phyloP scores from a whole-genome alignment of 306 rosid genomes.

The Luffa acutangula region DNA sequence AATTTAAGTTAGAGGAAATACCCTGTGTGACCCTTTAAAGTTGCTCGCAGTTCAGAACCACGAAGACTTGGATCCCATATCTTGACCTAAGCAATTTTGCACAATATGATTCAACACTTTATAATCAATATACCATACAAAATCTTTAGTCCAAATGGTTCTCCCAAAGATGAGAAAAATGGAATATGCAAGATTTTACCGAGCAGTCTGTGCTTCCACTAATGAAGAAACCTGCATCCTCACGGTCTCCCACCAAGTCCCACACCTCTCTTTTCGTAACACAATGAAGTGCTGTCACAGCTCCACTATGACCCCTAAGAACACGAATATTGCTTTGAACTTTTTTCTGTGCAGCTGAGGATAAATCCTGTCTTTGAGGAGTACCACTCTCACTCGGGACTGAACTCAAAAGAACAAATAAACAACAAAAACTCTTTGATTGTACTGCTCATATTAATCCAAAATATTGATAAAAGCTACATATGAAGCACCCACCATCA shows the following conservation, averaged over 20 bases:
- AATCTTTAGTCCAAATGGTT: constrained; percentile 8
- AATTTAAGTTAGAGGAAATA: constrained; percentile 15
- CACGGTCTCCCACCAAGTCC: constrained; percentile 99
- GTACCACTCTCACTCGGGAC: constrained; percentile 60
- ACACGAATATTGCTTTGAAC: constrained; percentile 83
- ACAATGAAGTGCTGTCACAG: constrained; percentile 91
- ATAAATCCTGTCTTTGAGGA: constrained; percentile 63
- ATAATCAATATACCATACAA: constrained; percentile 8
- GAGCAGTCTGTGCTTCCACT: constrained; percentile 96
- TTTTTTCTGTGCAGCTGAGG: constrained; percentile 73
- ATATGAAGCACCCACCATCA: constrained; percentile 56
- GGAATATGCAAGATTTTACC: constrained; percentile 36
- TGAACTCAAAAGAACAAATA: constrained; percentile 10
- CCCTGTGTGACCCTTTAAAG: constrained; percentile 91
- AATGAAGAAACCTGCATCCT: constrained; percentile 96
- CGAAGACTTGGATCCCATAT: constrained; percentile 99
- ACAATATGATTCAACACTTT: constrained; percentile 15
- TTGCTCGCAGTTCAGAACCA: constrained; percentile 94
- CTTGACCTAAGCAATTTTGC: constrained; percentile 56
- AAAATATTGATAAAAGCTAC: constrained; percentile 16
- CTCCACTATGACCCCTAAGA: constrained; percentile 94
- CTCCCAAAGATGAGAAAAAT: constrained; percentile 5
- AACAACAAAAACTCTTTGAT: not conserved
- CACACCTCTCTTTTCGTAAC: constrained; percentile 97
- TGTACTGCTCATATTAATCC: not conserved